Evolutionary conservation across 225 moss, liverwort and hornwort species (phyloP), one percentile per base, ranked within the genome.

Genomic region (Pseudoscleropodium purum): DNA sequence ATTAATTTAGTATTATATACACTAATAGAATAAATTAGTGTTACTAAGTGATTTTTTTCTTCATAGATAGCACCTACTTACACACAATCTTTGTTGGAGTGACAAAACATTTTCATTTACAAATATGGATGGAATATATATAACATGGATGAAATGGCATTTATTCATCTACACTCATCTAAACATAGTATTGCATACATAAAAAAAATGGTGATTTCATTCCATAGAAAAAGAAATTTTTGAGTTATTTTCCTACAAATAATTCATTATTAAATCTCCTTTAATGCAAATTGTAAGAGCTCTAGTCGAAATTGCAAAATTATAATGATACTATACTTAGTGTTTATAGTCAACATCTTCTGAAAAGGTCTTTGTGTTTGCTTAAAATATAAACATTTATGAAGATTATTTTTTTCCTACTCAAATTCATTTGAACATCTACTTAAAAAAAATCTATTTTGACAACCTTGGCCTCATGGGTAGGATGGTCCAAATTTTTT

Each of bases 251-350:
- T 2, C 10, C 27, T 19, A 6, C 9, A 27, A 43, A 74, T 29
- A 74, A 29, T 27, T 43, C 10, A 43, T 43, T 10, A 74, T 16
- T 29, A 45, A 43, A 29, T 74, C 10, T 30, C 5, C 16, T 0
- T 10, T 6, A 25, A 18, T 45, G 17, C 6, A 45, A 45, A 45
- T 29, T 45, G 10, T 45, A 45, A 18, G 1, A 6, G 1, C 3
- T 45, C 6, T 2, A 45, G 18, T 0, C 29, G 0, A 29, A 17
- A 45, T 18, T 30, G 6, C 9, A 43, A 14, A 17, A 45, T 59
- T 59, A 59, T 16, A 45, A 0, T 29, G 0, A 45, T 29, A 45
- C 0, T 0, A 0, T 26, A 9, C 0, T 0, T 3, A 1, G 1
- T 29, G 0, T 27, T 29, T 4, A 74, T 74, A 1, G 4, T 27